Evolutionary conservation across 768 basidiomycete species (phyloP), one percentile per base, ranked within the genome.

Genomic region (Dioszegia aurantiaca): DNA sequence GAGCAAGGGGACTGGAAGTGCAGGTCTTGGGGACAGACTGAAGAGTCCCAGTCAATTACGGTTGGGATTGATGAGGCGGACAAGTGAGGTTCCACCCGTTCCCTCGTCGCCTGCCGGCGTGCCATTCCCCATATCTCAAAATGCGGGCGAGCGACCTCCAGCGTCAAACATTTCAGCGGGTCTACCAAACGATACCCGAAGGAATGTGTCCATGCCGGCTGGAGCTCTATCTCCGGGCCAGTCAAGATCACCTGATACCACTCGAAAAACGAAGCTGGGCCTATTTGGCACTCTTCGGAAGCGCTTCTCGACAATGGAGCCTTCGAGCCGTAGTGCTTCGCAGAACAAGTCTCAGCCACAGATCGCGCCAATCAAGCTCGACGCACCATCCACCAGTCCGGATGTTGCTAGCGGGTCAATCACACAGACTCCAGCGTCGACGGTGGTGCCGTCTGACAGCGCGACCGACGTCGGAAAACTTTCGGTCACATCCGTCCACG

Each of bases 211-310:
- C 14, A 48, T 44, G 58, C 42, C 48, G 0, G 19, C 28, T 12
- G 12, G 37, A 6, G 17, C 58, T 11, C 19, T 27, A 4, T 4
- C 48, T 0, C 19, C 58, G 19, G 39, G 9, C 24, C 1, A 36
- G 42, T 30, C 27, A n/a, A 21, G 23, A 27, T n/a, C 14, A 11
- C 24, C 21, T 23, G 56, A 33, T 11, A 19, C 41, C 19, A 12
- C 48, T 3, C 16, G 9, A 14, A 59, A 59, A 42, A 39, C 30
- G 28, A 59, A 59, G 31, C 30, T 46, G 28, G 58, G 58, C 9
- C 42, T 59, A 14, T 37, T 59, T 30, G 58, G 51, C n/a, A 53
- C 58, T 3, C 40, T 59, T 30, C 37, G 49, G 49, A 59, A 59
- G 42, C 49, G 51, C n/a, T 53, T 59, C 23, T 59, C 58, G 10